Evolutionary conservation across 352 stramenopile species (phyloP), one percentile per base, ranked within the genome.

Genomic region (Phytophthora crassamura): DNA sequence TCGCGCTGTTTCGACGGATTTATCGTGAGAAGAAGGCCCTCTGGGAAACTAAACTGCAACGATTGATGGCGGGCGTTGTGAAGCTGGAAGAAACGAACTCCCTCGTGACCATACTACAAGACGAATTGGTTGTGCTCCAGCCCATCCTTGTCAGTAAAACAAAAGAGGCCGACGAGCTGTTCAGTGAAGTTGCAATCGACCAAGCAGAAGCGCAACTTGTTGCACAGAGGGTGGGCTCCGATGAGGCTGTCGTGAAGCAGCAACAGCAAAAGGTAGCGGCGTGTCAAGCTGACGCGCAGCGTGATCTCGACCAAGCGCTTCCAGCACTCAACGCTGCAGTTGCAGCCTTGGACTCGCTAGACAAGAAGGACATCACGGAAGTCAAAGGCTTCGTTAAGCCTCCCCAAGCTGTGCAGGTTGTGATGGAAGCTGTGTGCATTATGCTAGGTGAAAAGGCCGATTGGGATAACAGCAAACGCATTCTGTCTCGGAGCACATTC

Each of bases 381-480:
- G 83, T 96, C 5, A 94, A 94, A 62, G 86, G 80, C 0, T 94
- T 96, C 46, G 83, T 92, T 2, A 96, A 95, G 32, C 89, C 89
- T 0, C 88, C 89, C 1, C 77, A 91, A 47, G 86, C 82, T 0
- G 89, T 96, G 2, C 86, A 96, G 48, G 74, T 91, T 30, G 88
- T 95, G 7, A 96, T 95, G 86, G 86, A 94, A 50, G 89, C 89
- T 3, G 84, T 96, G 25, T 97, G 89, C 41, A 92, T 96, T 51
- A 93, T 97, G 82, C 64, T 97, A 0, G 85, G 84, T 7, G 85
- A 93, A 42, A 93, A 93, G 41, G 71, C 84, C 0, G 89, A 96
- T 45, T 95, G 87, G 89, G 89, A 96, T 43, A 91, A 77, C 10
- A 89, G 80, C 49, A 96, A 96, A 52, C 78, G 84, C 5, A 72